phyloP scores from a whole-genome alignment of 148 eudicot genomes.

The Drosera capensis region DNA sequence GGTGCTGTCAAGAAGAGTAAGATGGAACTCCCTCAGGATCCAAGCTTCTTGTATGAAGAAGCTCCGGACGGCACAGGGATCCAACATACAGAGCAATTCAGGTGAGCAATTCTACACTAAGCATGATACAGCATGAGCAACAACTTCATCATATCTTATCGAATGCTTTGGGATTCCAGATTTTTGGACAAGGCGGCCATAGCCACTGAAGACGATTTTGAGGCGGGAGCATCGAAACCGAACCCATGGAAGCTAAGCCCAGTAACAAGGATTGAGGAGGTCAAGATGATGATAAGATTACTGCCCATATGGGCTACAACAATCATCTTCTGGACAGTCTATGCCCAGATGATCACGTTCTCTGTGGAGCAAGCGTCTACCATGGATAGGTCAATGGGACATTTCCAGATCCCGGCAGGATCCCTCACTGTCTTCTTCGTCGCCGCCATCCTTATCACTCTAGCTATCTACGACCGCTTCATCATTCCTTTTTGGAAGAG shows the following conservation, averaged over 20 bases:
- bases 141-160: too few species aligned
- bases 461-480: conserved; percentile 49
- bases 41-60: conserved; percentile 43
- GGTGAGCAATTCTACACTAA: too few species aligned
- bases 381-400: conserved; percentile 48
- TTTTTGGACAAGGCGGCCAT: conserved; percentile 95
- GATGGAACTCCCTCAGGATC: conserved; percentile 38
- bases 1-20: conserved; percentile 47
- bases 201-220: conserved; percentile 45
- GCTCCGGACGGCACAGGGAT: conserved; percentile 43
- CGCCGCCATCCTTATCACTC: conserved; percentile 45
- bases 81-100: conserved; percentile 54
- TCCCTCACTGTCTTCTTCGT: conserved; percentile 72
- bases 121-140: too few species aligned
- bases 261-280: conserved; percentile 68
- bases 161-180: conserved; percentile 19
- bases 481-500: conserved; percentile 49
- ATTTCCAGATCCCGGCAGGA: conserved; percentile 60
- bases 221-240: conserved; percentile 5
- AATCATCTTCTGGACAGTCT: conserved; percentile 65
- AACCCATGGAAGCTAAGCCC: conserved; percentile 80
- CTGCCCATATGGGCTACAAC: conserved; percentile 85
- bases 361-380: conserved; percentile 72
- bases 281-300: conserved; percentile 61
- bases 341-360: conserved; percentile 84